phyloP scores from a whole-genome alignment of 306 rosid genomes.

The Alnus rubra region DNA sequence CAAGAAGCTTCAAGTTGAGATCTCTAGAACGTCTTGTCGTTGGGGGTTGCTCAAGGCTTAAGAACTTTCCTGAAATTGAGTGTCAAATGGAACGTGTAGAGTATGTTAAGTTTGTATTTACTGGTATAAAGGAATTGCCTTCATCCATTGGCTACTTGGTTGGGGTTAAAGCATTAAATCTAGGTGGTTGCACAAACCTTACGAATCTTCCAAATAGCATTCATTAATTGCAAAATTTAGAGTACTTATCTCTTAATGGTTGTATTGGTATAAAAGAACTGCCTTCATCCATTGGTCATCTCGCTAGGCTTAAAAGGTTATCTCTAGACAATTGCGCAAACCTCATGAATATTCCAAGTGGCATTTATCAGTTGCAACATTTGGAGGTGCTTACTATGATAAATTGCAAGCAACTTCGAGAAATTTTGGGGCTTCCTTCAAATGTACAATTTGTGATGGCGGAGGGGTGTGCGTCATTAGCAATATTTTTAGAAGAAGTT shows the following conservation, averaged over 20 bases:
- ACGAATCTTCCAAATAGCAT: too few relatives aligned
- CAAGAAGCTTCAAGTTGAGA: conserved; percentile 16
- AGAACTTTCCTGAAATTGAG: neutral
- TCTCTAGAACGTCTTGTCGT: conserved; percentile 17
- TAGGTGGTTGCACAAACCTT: neutral
- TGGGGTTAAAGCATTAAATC: neutral
- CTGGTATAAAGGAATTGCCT: neutral
- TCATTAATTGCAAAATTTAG: too few relatives aligned
- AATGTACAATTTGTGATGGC: conserved; percentile 25
- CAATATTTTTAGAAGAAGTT: neutral
- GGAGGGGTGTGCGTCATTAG: neutral
- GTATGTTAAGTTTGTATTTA: rapidly evolving
- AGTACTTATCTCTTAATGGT: rapidly evolving
- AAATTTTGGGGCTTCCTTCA: conserved; percentile 27
- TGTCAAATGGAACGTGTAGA: neutral
- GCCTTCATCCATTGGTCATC: neutral
- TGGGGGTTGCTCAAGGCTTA: neutral
- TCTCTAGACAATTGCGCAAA: neutral
- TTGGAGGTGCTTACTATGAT: conserved; percentile 13
- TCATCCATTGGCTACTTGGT: neutral
- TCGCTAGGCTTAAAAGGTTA: neutral
- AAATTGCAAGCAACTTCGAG: conserved; percentile 25
- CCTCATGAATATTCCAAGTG: neutral
- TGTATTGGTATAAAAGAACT: neutral
- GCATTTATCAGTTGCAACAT: too few relatives aligned